Conservation (phyloP, 805 yeast genomes). For the Ogataea kodamae region DNA sequence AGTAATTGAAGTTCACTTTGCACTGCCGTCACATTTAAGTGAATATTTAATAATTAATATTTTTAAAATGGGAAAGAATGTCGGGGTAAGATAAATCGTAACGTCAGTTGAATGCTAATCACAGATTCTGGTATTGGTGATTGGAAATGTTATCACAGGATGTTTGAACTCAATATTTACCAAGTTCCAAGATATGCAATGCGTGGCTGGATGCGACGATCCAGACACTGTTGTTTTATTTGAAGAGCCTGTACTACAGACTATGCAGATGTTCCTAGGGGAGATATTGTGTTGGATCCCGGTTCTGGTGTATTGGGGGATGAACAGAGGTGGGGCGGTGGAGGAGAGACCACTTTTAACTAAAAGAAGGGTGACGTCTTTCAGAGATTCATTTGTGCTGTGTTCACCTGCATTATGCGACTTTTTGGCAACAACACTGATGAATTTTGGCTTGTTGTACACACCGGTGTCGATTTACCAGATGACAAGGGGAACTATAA, state of each 20-base stretch:
- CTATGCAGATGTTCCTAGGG: constrained; percentile 78
- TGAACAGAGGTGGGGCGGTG: background rate
- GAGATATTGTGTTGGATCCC: constrained; percentile 47
- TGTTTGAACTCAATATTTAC: constrained; percentile 71
- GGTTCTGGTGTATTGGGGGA: constrained; percentile 13
- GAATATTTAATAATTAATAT: constrained; percentile 1
- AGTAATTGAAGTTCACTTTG: background rate
- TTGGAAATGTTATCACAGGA: constrained; percentile 65
- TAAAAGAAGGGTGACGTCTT: constrained; percentile 16
- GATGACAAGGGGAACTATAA: constrained; percentile 80
- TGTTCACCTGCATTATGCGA: constrained; percentile 71
- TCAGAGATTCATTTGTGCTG: constrained; percentile 34
- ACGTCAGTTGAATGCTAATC: background rate
- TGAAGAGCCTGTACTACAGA: constrained; percentile 77
- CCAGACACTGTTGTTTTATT: constrained; percentile 49
- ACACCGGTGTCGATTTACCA: constrained; percentile 80
- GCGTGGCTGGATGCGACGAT: constrained; percentile 53
- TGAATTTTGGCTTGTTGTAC: constrained; percentile 70
- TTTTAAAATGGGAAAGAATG: constrained; percentile 2
- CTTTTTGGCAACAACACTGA: constrained; percentile 65
- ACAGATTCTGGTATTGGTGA: constrained; percentile 32
- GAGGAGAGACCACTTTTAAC: constrained; percentile 3
- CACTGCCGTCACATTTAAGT: constrained; percentile 4
- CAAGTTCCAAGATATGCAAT: constrained; percentile 72
- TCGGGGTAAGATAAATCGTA: constrained; percentile 1